Base-by-base conservation (phyloP, 805 yeast species). In the Ascoidea tarda region DNA sequence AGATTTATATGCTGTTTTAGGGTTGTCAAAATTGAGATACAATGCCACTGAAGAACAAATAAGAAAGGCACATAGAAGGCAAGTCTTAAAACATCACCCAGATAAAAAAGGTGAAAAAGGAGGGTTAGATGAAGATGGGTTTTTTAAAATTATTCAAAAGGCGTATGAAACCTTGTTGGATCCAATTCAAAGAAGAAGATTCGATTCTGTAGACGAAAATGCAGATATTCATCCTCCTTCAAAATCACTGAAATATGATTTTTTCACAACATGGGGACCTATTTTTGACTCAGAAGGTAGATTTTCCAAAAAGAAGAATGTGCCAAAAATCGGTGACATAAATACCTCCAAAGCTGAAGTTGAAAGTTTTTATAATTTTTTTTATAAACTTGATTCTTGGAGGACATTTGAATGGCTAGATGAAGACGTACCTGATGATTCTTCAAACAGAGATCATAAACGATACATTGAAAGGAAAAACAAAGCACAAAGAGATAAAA, bases 351-450 rank as follows among this genome's bases (percentile, higher is more conserved):
- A 87, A 74, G 81, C 78, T 53, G 91, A 85, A 55, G 95, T 90
- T 56, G 95, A 87, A 63, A 75, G 73, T 51, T 90, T 95, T 73
- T 91, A 91, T 77, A 78, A 80, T 60, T 91, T 88, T 80, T 93
- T 93, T 85, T 83, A 83, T 70, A 83, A 84, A 69, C 87, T 90
- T 60, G 96, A 93, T 72, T 91, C 98, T 21, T 93, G 99, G 99
- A 87, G 96, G 77, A 77, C 96, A 49, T 93, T 93, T 67, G 99
- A 93, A 74, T 93, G 90, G 75, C 79, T 89, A 69, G 99, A 93
- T 67, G 99, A 93, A 76, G 99, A 93, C 67, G 96, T 90, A 64
- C 99, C 99, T 61, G 99, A 93, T 75, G 99, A 93, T 72, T 87
- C 97, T 54, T 86, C 96, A 56, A 93, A 93, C 82, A 89, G 99